Evolutionary conservation across 768 basidiomycete genomes (phyloP), one percentile per base, ranked within the genome.

Genomic region (Mycena chlorophos): DNA sequence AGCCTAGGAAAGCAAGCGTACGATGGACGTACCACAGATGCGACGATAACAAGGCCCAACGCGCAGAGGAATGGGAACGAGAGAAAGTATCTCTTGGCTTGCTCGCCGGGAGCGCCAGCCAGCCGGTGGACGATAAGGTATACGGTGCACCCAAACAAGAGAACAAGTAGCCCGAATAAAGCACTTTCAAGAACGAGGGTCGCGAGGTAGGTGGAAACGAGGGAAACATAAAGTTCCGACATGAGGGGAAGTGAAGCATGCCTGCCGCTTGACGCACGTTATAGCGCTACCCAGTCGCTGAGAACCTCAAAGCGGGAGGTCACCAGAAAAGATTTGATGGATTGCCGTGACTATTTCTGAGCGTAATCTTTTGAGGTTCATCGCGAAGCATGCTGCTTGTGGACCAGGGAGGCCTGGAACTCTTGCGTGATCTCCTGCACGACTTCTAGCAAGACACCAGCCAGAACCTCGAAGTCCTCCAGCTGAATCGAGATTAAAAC

Each of bases 341-440:
- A n/a, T n/a, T n/a, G n/a, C n/a, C n/a, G n/a, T n/a, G n/a, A n/a
- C n/a, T n/a, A n/a, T n/a, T n/a, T n/a, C n/a, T n/a, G n/a, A n/a
- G n/a, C n/a, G n/a, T n/a, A n/a, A n/a, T n/a, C n/a, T n/a, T n/a
- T n/a, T n/a, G n/a, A n/a, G n/a, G n/a, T n/a, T n/a, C n/a, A n/a
- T n/a, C n/a, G n/a, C n/a, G n/a, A n/a, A n/a, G n/a, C n/a, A n/a
- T n/a, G n/a, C n/a, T n/a, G n/a, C n/a, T n/a, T n/a, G n/a, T n/a
- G n/a, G n/a, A n/a, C n/a, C n/a, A n/a, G n/a, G n/a, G n/a, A n/a
- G n/a, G 40, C 40, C 54, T 37, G 34, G 8, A 39, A 19, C 47
- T 61, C 60, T 3, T 45, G 48, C 55, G n/a, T 23, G 23, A 61
- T 54, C 51, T 61, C 60, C 49, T n/a, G 14, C 37, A 56, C 57